phyloP scores from a whole-genome alignment of 2,329 filamentous ascomycete genomes.

The Sporothrix brasiliensis region DNA sequence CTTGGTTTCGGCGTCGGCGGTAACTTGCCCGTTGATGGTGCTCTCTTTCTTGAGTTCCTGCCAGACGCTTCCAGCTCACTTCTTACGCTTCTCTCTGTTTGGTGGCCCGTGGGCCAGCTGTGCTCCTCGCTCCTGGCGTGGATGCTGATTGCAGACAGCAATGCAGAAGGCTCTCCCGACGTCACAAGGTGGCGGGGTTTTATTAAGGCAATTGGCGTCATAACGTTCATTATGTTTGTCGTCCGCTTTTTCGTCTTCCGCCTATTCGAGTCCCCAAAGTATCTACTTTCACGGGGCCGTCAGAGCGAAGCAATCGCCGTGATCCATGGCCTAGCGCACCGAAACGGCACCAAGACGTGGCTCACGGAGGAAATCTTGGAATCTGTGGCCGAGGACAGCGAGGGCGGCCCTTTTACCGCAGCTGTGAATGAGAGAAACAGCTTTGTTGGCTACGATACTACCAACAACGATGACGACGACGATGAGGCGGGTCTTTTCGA shows the following conservation, averaged over 20 bases:
- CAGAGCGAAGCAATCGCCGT: slow-evolving; percentile 79
- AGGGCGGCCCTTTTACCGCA: slow-evolving; percentile 33
- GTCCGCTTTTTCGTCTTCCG: slow-evolving; percentile 79
- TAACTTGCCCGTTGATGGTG: slow-evolving; percentile 77
- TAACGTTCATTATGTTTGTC: slow-evolving; percentile 77
- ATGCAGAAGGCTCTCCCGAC: slow-evolving; percentile 51
- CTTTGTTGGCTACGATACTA: slow-evolving; percentile 30
- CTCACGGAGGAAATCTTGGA: slow-evolving; percentile 71
- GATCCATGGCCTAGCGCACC: slow-evolving; percentile 74
- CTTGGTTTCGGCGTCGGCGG: slow-evolving; percentile 72
- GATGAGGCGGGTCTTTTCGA: slow-evolving; percentile 25
- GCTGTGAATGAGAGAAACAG: slow-evolving; percentile 19
- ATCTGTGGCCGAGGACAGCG: slow-evolving; percentile 53
- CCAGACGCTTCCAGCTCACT: slow-evolving; percentile 73
- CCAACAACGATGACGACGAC: slow-evolving; percentile 19
- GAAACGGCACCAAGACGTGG: slow-evolving; percentile 72
- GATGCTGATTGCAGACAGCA: slow-evolving; percentile 64
- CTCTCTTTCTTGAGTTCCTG: slow-evolving; percentile 81
- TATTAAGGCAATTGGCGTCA: slow-evolving; percentile 68
- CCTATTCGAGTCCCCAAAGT: slow-evolving; percentile 85
- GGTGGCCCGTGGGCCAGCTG: slow-evolving; percentile 84
- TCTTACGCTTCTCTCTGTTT: slow-evolving; percentile 78
- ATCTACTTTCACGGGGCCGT: slow-evolving; percentile 72
- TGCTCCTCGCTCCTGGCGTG: slow-evolving; percentile 72
- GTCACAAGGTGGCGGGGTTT: slow-evolving; percentile 75